phyloP scores from a whole-genome alignment of 2,329 filamentous ascomycete genomes.

The Macrophomina phaseolina region DNA sequence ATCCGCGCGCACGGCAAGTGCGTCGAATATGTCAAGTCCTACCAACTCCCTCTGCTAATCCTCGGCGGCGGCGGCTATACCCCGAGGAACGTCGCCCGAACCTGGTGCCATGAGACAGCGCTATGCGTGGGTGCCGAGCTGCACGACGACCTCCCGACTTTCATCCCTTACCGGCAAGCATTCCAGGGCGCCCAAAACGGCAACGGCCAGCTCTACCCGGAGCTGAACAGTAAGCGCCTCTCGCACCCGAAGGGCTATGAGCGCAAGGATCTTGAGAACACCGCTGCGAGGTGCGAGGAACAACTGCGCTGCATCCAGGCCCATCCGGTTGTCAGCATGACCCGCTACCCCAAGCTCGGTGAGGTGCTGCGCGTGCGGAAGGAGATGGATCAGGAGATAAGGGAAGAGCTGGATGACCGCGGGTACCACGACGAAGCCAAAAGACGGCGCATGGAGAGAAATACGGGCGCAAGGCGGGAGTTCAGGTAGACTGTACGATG shows the following conservation, averaged over 20 bases:
- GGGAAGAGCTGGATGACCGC: slow-evolving; percentile 67
- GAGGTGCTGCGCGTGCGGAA: slow-evolving; percentile 60
- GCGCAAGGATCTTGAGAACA: slow-evolving; percentile 73
- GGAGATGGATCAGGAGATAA: slow-evolving; percentile 70
- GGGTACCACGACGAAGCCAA: slow-evolving; percentile 61
- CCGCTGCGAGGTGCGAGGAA: slow-evolving; percentile 79
- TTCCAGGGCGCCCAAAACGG: slow-evolving; percentile 80
- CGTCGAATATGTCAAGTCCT: slow-evolving; percentile 84
- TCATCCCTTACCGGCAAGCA: slow-evolving; percentile 85
- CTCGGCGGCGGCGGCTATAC: slow-evolving; percentile 97
- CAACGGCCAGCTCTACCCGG: slow-evolving; percentile 76
- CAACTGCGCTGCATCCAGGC: slow-evolving; percentile 84
- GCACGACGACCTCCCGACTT: slow-evolving; percentile 73
- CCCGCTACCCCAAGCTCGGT: slow-evolving; percentile 14
- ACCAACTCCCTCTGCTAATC: slow-evolving; percentile 81
- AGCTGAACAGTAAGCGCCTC: slow-evolving; percentile 72
- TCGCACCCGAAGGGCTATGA: slow-evolving; percentile 79
- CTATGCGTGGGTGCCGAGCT: slow-evolving; percentile 82
- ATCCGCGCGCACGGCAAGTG: slow-evolving; percentile 93
- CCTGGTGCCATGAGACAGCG: slow-evolving; percentile 96
- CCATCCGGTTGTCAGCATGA: slow-evolving; percentile 60
- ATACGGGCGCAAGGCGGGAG: slow-evolving; percentile 53
- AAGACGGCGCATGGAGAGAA: slow-evolving; percentile 50
- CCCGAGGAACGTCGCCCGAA: slow-evolving; percentile 91
- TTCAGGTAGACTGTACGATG: slow-evolving; percentile 26